Conservation (phyloP, 352 stramenopile species). For the Phytophthora cryptogea region DNA sequence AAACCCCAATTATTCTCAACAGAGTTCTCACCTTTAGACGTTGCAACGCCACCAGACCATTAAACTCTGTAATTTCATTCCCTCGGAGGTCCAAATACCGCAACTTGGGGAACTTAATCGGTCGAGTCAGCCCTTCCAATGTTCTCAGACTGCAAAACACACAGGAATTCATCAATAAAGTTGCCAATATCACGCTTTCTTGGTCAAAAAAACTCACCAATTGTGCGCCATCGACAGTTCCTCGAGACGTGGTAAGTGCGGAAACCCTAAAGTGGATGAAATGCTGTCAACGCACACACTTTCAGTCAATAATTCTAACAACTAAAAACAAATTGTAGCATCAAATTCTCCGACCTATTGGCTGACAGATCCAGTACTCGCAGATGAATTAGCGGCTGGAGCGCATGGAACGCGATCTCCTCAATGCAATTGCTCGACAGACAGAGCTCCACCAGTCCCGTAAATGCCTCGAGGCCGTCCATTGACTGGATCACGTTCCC, state of each 20-base stretch:
- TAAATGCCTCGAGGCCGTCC: slow-evolving; percentile 71
- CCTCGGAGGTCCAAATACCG: slow-evolving; percentile 73
- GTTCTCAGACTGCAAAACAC: slow-evolving; percentile 35
- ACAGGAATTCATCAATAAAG: slow-evolving; percentile 1
- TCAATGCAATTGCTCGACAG: slow-evolving; percentile 85
- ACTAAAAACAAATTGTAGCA: background rate
- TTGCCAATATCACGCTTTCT: background rate
- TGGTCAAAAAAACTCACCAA: slow-evolving; percentile 33
- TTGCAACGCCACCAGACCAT: slow-evolving; percentile 46
- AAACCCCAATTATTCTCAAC: background rate
- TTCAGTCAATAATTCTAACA: background rate
- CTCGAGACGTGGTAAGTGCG: slow-evolving; percentile 61
- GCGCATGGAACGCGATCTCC: slow-evolving; percentile 63
- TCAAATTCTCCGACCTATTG: slow-evolving; percentile 51
- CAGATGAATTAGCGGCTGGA: slow-evolving; percentile 68
- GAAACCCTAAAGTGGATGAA: slow-evolving; percentile 57
- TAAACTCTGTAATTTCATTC: slow-evolving; percentile 59
- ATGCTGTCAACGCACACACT: slow-evolving; percentile 38
- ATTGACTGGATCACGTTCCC: slow-evolving; percentile 69
- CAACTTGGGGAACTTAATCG: slow-evolving; percentile 75
- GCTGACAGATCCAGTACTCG: slow-evolving; percentile 76
- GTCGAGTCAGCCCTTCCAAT: slow-evolving; percentile 60
- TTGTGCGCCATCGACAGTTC: slow-evolving; percentile 83
- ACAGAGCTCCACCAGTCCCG: slow-evolving; percentile 68
- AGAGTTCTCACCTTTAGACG: slow-evolving; percentile 48